Base-by-base conservation (phyloP, 768 basidiomycete genomes). In the Galerina sulciceps region DNA sequence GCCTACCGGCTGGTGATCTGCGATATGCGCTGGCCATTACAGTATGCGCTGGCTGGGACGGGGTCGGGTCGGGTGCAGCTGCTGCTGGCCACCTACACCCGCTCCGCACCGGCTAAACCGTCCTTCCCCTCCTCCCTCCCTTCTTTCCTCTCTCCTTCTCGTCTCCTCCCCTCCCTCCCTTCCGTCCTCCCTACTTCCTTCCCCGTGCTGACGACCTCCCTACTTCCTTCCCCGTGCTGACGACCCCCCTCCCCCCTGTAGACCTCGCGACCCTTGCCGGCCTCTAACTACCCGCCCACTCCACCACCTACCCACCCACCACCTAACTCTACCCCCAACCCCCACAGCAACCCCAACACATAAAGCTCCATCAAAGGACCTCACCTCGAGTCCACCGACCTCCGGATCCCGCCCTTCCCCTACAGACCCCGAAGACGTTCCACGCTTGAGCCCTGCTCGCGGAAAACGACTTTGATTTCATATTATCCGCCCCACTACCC, bases 181-280 rank as follows among this genome's bases (percentile, higher is more conserved):
- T 40, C n/a, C 26, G 9, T 14, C 26, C n/a, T 31, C 34, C 35
- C 10, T 50, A 20, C 22, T 38, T 22, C 40, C 8, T 23, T 26
- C 46, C 2, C 34, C 15, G 22, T 50, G 6, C n/a, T 38, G 20
- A 15, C 49, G 37, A 51, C n/a, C n/a, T n/a, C n/a, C n/a, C 42
- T 23, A 40, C 26, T 14, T 40, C 17, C 52, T 53, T 40, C 43
- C 52, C 40, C 42, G 26, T 40, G n/a, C n/a, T n/a, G n/a, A n/a
- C n/a, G n/a, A n/a, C n/a, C 42, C 34, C n/a, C 15, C 42, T 15
- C 26, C 17, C 34, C 49, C 35, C 53, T 70, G 40, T 68, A 91
- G 88, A 85, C 84, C 91, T 93, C 91, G 91, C 91, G 91, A 93
- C 91, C 91, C 92, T 93, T 93, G 87, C 82, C 89, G 90, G 89